phyloP scores from a whole-genome alignment of 768 basidiomycete species.

The Mycena kentingensis region DNA sequence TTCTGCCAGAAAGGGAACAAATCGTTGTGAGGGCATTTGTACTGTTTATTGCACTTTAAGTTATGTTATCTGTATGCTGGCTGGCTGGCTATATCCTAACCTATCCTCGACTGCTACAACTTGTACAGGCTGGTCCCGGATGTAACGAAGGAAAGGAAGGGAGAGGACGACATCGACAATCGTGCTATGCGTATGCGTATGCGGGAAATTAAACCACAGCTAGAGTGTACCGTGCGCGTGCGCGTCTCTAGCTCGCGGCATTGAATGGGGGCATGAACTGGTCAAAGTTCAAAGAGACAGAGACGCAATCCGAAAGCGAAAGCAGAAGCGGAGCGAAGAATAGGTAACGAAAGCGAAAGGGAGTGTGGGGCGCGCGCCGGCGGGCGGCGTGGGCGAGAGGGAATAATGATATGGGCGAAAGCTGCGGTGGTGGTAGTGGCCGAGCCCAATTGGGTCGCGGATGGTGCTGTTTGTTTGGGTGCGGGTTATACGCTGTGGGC shows the following conservation, averaged over 20 bases:
- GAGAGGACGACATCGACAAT: too few species aligned
- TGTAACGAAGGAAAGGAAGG: background rate
- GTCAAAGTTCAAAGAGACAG: too few species aligned
- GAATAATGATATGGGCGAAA: slow-evolving; percentile 28
- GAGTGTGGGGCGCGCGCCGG: slow-evolving; percentile 8
- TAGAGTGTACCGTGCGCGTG: too few species aligned
- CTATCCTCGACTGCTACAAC: background rate
- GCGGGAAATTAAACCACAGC: too few species aligned
- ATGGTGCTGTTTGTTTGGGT: background rate
- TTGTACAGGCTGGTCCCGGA: slow-evolving; percentile 3
- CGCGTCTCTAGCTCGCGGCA: too few species aligned
- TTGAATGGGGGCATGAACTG: too few species aligned
- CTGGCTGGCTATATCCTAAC: background rate
- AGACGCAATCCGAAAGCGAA: too few species aligned
- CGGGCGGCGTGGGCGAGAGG: slow-evolving; percentile 3
- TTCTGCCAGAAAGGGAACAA: too few species aligned
- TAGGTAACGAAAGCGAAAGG: slow-evolving; percentile 1
- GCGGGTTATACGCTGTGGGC: slow-evolving; percentile 28
- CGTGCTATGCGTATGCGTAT: too few species aligned
- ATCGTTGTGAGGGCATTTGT: background rate
- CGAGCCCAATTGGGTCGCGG: slow-evolving; percentile 11
- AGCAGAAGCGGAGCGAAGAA: background rate
- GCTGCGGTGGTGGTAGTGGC: slow-evolving; percentile 2
- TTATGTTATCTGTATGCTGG: slow-evolving; percentile 4
- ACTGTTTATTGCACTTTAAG: slow-evolving; percentile 1